Conservation (phyloP, 352 stramenopile genomes). For the Blastocystis sp. region DNA sequence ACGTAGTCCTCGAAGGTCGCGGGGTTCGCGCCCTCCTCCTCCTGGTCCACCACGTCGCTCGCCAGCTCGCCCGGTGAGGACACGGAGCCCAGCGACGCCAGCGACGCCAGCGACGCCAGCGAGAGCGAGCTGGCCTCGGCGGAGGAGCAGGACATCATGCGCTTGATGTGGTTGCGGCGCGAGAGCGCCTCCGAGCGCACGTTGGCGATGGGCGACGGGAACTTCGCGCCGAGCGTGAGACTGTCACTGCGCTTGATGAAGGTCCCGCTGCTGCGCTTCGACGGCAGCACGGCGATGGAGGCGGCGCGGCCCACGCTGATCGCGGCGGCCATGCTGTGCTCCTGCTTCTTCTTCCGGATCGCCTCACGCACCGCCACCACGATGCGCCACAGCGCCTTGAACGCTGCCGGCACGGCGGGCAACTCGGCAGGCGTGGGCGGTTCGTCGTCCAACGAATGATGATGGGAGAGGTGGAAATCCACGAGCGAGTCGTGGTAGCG, state of each 20-base stretch:
- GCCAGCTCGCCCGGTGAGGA: background rate
- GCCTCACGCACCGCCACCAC: constrained; percentile 35
- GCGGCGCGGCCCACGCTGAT: background rate
- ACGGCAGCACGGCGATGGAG: background rate
- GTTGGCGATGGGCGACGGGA: background rate
- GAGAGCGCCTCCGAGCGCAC: background rate
- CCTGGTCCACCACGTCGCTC: background rate
- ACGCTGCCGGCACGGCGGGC: background rate
- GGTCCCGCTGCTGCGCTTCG: background rate
- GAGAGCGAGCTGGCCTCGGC: background rate
- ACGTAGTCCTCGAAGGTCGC: constrained; percentile 45
- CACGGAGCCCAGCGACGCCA: background rate
- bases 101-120: background rate
- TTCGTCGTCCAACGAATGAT: too few relatives aligned
- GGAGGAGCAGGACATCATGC: background rate
- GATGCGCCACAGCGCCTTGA: constrained; percentile 11
- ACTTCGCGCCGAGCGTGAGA: background rate
- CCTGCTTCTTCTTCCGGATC: constrained; percentile 52
- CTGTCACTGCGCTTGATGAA: background rate
- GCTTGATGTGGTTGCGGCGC: background rate
- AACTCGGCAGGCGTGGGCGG: background rate
- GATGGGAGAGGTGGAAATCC: background rate
- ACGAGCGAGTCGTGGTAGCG: background rate
- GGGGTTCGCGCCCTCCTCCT: background rate
- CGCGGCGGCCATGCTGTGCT: background rate